phyloP scores from a whole-genome alignment of 768 basidiomycete genomes.

The Amanita polypyramis region DNA sequence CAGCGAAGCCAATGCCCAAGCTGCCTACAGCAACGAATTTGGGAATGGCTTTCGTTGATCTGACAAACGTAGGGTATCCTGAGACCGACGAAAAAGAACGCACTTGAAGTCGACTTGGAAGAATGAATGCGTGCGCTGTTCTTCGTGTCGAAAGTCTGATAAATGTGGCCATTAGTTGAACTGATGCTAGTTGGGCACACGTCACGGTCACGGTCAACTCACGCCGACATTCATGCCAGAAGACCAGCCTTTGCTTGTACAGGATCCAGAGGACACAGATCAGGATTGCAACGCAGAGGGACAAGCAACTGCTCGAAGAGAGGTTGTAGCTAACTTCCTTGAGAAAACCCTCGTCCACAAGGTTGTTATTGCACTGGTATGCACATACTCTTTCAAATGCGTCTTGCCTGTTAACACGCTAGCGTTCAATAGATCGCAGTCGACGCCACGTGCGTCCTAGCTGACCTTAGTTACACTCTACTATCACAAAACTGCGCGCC shows the following conservation, averaged over 20 bases:
- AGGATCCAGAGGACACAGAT: neutral
- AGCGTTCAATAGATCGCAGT: conserved; percentile 34
- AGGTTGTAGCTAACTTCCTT: conserved; percentile 20
- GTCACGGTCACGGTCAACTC: neutral
- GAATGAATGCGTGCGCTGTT: neutral
- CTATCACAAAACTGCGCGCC: conserved; percentile 43
- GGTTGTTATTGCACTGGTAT: conserved; percentile 45
- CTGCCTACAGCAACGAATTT: conserved; percentile 27
- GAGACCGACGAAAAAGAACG: neutral
- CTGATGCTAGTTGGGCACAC: neutral
- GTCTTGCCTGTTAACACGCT: neutral
- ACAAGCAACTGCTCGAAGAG: neutral
- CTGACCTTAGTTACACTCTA: conserved; percentile 60
- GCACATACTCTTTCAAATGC: conserved; percentile 14
- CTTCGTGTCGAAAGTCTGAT: neutral
- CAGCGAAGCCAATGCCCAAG: conserved; percentile 34
- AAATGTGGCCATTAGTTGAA: neutral
- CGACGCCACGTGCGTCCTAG: conserved; percentile 62
- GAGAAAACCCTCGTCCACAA: conserved; percentile 46
- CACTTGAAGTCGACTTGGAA: neutral
- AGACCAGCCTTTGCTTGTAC: conserved; percentile 35
- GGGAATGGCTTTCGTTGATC: conserved; percentile 10
- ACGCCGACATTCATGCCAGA: conserved; percentile 25
- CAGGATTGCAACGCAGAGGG: neutral
- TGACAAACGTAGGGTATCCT: conserved; percentile 4